These are phyloP conservation scores for Aeschynomene evenia DNA, from an alignment of 306 rosid species.

Conservation along the genomic window DNA sequence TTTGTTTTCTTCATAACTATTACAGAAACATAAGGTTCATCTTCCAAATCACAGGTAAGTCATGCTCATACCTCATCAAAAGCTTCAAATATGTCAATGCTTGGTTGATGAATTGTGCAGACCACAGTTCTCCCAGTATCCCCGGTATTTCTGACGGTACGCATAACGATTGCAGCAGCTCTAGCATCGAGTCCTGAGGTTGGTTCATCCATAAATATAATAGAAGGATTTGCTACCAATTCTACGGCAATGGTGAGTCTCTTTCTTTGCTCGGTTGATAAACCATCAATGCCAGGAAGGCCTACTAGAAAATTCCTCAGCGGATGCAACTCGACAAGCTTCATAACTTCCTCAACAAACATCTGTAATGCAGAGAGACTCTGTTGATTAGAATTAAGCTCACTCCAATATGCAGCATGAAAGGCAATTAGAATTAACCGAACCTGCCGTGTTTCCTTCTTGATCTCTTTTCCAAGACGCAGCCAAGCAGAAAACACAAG, in stretches of 20 bases:
- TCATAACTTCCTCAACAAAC: slow-evolving; percentile 57
- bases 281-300: slow-evolving; percentile 53
- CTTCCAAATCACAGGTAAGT: slow-evolving; percentile 4
- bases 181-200: slow-evolving; percentile 64
- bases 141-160: slow-evolving; percentile 51
- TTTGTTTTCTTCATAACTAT: neutral
- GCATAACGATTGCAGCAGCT: slow-evolving; percentile 62
- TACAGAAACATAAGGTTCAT: neutral
- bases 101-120: slow-evolving; percentile 68
- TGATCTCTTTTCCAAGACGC: slow-evolving; percentile 46
- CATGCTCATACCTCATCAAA: slow-evolving; percentile 54
- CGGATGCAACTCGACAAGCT: slow-evolving; percentile 46
- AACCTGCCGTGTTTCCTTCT: slow-evolving; percentile 43
- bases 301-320: slow-evolving; percentile 51
- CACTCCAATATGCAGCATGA: neutral
- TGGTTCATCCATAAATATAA: slow-evolving; percentile 65
- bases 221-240: slow-evolving; percentile 59
- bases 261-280: slow-evolving; percentile 57
- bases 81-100: slow-evolving; percentile 58
- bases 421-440: slow-evolving; percentile 18
- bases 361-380: slow-evolving; percentile 28
- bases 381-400: no score
- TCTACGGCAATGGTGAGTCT: slow-evolving; percentile 60
- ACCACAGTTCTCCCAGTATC: slow-evolving; percentile 56
- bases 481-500: slow-evolving; percentile 51